These are phyloP conservation scores for Fusarium sp. DNA, from an alignment of 2,329 filamentous ascomycete genomes.

Conservation along the genomic window DNA sequence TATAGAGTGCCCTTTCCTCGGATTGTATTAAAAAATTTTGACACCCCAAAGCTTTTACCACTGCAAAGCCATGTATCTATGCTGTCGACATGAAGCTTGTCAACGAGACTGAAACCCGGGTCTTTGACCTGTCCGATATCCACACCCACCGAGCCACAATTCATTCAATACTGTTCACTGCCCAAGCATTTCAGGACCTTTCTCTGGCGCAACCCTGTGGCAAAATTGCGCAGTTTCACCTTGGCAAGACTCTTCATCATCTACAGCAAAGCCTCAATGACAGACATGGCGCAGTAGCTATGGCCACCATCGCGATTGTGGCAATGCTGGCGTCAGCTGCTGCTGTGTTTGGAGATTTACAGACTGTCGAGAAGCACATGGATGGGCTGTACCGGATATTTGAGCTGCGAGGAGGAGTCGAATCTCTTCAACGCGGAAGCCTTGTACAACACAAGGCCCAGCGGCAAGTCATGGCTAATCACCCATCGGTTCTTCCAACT, in stretches of 20 bases:
- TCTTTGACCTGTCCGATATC: constrained; percentile 40
- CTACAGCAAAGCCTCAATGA: constrained; percentile 36
- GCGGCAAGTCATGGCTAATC: not conserved
- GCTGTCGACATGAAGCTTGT: constrained; percentile 23
- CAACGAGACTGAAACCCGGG: not conserved
- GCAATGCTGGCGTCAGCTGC: constrained; percentile 38
- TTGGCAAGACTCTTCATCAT: constrained; percentile 31
- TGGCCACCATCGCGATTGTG: constrained; percentile 38
- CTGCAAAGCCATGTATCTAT: constrained; percentile 39
- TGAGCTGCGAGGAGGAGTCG: constrained; percentile 37
- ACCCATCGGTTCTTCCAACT: not conserved
- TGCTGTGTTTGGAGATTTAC: constrained; percentile 36
- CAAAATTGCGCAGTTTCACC: constrained; percentile 25
- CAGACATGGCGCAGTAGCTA: constrained; percentile 11
- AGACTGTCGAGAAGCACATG: constrained; percentile 38
- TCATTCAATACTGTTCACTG: constrained; percentile 40
- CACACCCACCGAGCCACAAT: constrained; percentile 35
- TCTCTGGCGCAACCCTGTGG: constrained; percentile 7
- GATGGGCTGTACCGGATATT: constrained; percentile 40
- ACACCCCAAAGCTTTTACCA: constrained; percentile 12
- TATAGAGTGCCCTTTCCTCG: not conserved
- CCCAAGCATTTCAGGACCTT: constrained; percentile 40
- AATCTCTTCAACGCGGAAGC: constrained; percentile 18
- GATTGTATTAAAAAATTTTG: not conserved
- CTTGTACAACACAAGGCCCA: constrained; percentile 30